A percentile compares a stretch with the other conserved stretches of the same genome.
phyloP scores from a whole-genome alignment of 2,329 filamentous ascomycete genomes.

The Diaporthe sp. region DNA sequence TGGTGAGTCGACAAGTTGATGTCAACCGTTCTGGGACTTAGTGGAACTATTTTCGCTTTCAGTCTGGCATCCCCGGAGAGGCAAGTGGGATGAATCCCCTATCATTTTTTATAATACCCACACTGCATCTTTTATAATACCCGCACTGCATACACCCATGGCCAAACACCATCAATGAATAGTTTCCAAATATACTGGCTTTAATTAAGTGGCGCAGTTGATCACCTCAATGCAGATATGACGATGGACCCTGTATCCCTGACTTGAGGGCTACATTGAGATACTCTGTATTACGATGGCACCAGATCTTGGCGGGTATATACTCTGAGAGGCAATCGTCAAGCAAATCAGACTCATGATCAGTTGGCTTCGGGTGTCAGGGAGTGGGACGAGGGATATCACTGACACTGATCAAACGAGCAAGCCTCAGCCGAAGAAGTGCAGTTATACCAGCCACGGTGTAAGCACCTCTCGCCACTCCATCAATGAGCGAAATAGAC shows the following conservation, averaged over 20 bases:
- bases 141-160: not conserved
- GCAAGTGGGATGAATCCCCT: not conserved
- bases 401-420: not conserved
- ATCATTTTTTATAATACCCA: not conserved
- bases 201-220: not conserved
- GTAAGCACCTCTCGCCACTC: not conserved
- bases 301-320: not conserved
- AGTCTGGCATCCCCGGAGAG: not conserved
- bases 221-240: not conserved
- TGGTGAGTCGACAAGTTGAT: constrained; percentile 38
- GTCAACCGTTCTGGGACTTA: constrained; percentile 20
- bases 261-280: not conserved
- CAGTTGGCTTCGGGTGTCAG: not conserved
- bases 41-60: not conserved
- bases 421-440: not conserved
- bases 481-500: not conserved
- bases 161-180: not conserved
- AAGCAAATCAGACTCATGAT: not conserved
- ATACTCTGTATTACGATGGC: too few species aligned
- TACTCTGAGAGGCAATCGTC: not conserved
- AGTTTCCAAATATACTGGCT: not conserved
- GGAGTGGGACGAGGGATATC: too few species aligned
- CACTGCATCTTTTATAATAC: not conserved
- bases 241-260: not conserved
- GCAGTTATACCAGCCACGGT: not conserved